A percentile compares a stretch with the other conserved stretches of the same genome.
Evolutionary conservation across 345 rosid species (phyloP).

Genomic region (Salix suchowensis): DNA sequence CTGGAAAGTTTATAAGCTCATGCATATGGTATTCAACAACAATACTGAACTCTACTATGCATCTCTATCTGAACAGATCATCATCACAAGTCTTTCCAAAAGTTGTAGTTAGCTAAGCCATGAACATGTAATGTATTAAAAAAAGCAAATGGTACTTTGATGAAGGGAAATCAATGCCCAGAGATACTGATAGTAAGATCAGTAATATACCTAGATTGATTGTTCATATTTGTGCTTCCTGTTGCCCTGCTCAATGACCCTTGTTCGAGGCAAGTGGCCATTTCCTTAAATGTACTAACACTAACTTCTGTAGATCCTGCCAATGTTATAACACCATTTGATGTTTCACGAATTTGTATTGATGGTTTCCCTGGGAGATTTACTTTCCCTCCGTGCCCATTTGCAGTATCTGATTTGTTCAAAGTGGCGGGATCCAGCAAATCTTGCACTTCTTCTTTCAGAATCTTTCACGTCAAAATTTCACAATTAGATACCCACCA

Average conservation of each 20-base stretch:
- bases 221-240: slow-evolving; percentile 98
- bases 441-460: slow-evolving; percentile 96
- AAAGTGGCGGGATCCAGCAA: slow-evolving; percentile 63
- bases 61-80: neutral
- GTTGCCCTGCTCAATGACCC: slow-evolving; percentile 95
- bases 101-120: neutral
- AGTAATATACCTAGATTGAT: slow-evolving; percentile 73
- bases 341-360: slow-evolving; percentile 94
- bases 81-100: neutral
- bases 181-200: neutral
- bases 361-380: slow-evolving; percentile 79
- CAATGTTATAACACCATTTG: slow-evolving; percentile 89
- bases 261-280: slow-evolving; percentile 92
- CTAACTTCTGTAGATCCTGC: slow-evolving; percentile 97
- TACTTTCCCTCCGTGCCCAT: slow-evolving; percentile 54
- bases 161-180: neutral
- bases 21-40: neutral
- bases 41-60: neutral
- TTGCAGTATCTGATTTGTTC: slow-evolving; percentile 58
- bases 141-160: neutral
- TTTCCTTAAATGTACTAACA: slow-evolving; percentile 74
- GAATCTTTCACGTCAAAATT: slow-evolving; percentile 52
- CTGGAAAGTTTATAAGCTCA: neutral
- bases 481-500: slow-evolving; percentile 19
- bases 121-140: neutral